phyloP scores from a whole-genome alignment of 768 basidiomycete genomes.

The Suillus cothurnatus region DNA sequence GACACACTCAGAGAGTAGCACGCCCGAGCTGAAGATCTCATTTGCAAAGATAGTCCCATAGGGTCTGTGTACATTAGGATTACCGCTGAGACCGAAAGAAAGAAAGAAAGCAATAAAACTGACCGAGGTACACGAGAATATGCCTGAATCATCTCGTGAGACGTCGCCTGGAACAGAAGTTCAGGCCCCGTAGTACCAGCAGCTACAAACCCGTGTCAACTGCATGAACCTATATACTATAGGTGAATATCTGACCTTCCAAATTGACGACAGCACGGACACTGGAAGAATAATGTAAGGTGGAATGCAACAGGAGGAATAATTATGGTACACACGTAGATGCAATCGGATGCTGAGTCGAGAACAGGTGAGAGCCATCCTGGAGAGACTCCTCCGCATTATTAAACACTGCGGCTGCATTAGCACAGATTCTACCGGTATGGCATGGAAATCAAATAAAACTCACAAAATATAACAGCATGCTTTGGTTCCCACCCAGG shows the following conservation, averaged over 20 bases:
- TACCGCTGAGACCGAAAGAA: background rate
- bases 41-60: conserved; percentile 89
- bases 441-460: background rate
- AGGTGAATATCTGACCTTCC: conserved; percentile 56
- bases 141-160: conserved; percentile 91
- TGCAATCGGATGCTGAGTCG: conserved; percentile 82
- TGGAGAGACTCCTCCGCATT: conserved; percentile 94
- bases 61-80: conserved; percentile 48
- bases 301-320: conserved; percentile 6
- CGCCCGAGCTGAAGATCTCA: conserved; percentile 90
- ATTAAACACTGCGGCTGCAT: conserved; percentile 73
- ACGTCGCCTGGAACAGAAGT: conserved; percentile 94
- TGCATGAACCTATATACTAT: background rate
- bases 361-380: conserved; percentile 91
- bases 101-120: conserved; percentile 8
- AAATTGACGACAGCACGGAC: conserved; percentile 88
- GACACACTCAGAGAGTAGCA: conserved; percentile 85
- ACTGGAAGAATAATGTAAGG: conserved; percentile 37
- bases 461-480: conserved; percentile 81
- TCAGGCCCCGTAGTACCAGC: conserved; percentile 88
- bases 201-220: conserved; percentile 42
- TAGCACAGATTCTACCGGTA: background rate
- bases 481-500: conserved; percentile 73
- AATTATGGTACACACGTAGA: conserved; percentile 54
- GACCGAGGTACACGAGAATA: conserved; percentile 84